Percentiles rank a stretch among this genome's conserved stretches.
Evolutionary conservation across 2,329 filamentous ascomycete species (phyloP).

Genomic region (Colletotrichum spaethianum): DNA sequence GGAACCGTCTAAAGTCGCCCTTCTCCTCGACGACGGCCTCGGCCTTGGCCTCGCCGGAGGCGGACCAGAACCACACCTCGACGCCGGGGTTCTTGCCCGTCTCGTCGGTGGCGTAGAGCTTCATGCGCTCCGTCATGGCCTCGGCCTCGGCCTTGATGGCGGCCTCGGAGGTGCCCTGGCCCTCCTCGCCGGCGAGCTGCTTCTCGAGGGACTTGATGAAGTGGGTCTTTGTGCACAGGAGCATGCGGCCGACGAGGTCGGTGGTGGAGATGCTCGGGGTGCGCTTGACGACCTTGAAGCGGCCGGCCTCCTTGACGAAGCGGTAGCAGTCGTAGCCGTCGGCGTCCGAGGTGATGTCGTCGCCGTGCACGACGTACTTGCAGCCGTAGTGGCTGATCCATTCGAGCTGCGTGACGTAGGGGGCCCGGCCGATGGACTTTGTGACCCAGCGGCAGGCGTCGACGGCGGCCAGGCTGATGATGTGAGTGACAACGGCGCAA

Average conservation of each 20-base stretch:
- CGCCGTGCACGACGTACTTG: conserved; percentile 94
- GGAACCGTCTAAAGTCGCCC: conserved; percentile 77
- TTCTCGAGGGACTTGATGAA: conserved; percentile 87
- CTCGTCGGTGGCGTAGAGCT: conserved; percentile 89
- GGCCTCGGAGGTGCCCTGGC: conserved; percentile 73
- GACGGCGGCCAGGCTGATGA: conserved; percentile 82
- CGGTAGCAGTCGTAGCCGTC: conserved; percentile 97
- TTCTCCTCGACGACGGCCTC: conserved; percentile 68
- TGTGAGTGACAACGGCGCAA: conserved; percentile 17
- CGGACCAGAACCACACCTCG: conserved; percentile 88
- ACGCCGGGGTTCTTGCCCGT: conserved; percentile 83
- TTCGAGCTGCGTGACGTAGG: conserved; percentile 92
- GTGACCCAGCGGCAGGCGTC: conserved; percentile 97
- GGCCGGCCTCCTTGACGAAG: conserved; percentile 92
- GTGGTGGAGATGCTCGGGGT: conserved; percentile 98
- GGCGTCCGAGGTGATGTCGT: conserved; percentile 96
- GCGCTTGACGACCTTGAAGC: conserved; percentile 97
- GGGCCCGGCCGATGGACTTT: conserved; percentile 84
- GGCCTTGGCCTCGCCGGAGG: conserved; percentile 63
- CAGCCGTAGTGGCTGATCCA: conserved; percentile 98
- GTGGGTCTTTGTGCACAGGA: conserved; percentile 94
- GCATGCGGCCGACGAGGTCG: conserved; percentile 97
- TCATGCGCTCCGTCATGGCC: conserved; percentile 83
- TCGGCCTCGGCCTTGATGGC: conserved; percentile 75
- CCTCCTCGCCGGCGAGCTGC: conserved; percentile 79